Percentiles rank a stretch among this genome's conserved stretches.
These are phyloP conservation scores for Mortierella sp. DNA, from an alignment of 371 early-diverging fungal genomes.

Conservation along the genomic window DNA sequence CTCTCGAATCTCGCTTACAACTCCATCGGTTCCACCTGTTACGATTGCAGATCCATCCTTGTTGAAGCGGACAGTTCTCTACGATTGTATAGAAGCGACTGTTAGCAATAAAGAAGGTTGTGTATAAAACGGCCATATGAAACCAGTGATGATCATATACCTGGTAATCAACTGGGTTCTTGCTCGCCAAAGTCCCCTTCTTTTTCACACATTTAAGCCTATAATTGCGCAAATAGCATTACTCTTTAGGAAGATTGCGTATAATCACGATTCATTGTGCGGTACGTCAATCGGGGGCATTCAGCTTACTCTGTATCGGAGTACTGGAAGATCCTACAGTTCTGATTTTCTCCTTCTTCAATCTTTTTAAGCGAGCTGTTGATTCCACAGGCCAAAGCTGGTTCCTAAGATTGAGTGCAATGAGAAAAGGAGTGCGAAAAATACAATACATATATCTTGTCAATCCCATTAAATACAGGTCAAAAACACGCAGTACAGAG, in stretches of 20 bases:
- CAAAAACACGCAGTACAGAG: not conserved
- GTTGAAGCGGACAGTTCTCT: conserved; percentile 67
- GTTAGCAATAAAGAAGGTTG: not conserved
- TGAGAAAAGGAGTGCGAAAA: not conserved
- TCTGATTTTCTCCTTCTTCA: conserved; percentile 68
- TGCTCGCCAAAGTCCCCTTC: conserved; percentile 60
- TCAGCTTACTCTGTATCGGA: conserved; percentile 44
- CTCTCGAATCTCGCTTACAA: conserved; percentile 39
- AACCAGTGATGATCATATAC: conserved; percentile 26
- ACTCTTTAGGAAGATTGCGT: not conserved
- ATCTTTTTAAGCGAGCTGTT: conserved; percentile 66
- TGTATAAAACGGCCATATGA: not conserved
- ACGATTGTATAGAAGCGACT: not conserved
- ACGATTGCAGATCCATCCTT: conserved; percentile 71
- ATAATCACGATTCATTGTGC: not conserved
- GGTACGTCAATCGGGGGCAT: not conserved
- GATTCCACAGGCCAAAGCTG: conserved; percentile 67
- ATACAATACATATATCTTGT: too few species aligned
- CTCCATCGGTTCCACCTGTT: conserved; percentile 76
- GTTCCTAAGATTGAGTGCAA: conserved; percentile 41
- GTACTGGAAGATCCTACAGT: conserved; percentile 70
- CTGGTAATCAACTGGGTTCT: conserved; percentile 64
- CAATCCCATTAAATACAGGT: not conserved
- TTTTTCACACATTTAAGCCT: conserved; percentile 57
- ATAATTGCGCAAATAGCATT: conserved; percentile 3